phyloP scores from a whole-genome alignment of 1,284 basidiomycete genomes.

The Cryptococcus hybrid region DNA sequence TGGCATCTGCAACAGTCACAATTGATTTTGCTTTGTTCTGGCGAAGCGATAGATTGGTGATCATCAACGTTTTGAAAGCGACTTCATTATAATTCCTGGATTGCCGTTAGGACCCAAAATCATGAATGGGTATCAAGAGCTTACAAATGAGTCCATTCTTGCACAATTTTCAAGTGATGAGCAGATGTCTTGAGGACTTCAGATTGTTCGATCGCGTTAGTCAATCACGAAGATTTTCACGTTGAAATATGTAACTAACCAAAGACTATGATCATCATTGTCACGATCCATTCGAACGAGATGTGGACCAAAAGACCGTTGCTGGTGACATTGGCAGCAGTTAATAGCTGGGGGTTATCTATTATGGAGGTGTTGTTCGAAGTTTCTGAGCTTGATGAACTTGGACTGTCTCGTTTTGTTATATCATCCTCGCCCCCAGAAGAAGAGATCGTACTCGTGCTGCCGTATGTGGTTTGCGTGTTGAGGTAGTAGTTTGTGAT shows the following conservation, averaged over 20 bases:
- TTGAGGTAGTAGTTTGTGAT: conserved; percentile 34
- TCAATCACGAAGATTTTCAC: too few relatives aligned
- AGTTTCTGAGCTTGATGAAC: not conserved
- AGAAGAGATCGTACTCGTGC: not conserved
- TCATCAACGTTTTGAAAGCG: conserved; percentile 31
- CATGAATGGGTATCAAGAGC: conserved; percentile 1
- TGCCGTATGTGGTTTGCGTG: conserved; percentile 19
- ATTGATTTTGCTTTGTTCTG: not conserved
- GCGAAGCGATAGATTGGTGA: conserved; percentile 26
- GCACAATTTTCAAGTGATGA: conserved; percentile 21
- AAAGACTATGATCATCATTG: conserved; percentile 26
- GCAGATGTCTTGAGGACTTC: conserved; percentile 17
- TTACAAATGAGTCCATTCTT: conserved; percentile 29
- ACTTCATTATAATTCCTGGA: conserved; percentile 32
- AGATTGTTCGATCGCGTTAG: not conserved
- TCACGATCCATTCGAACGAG: conserved; percentile 27
- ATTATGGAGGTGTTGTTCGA: conserved; percentile 11
- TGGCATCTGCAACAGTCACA: conserved; percentile 10
- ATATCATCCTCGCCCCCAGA: not conserved
- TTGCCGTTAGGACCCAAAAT: not conserved
- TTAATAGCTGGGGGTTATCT: conserved; percentile 28
- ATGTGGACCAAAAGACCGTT: conserved; percentile 34
- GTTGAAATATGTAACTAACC: conserved; percentile 16
- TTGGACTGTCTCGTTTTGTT: not conserved
- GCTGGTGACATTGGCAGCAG: conserved; percentile 31